phyloP scores from a whole-genome alignment of 495 filamentous ascomycete species.

The Penicillium silybi region DNA sequence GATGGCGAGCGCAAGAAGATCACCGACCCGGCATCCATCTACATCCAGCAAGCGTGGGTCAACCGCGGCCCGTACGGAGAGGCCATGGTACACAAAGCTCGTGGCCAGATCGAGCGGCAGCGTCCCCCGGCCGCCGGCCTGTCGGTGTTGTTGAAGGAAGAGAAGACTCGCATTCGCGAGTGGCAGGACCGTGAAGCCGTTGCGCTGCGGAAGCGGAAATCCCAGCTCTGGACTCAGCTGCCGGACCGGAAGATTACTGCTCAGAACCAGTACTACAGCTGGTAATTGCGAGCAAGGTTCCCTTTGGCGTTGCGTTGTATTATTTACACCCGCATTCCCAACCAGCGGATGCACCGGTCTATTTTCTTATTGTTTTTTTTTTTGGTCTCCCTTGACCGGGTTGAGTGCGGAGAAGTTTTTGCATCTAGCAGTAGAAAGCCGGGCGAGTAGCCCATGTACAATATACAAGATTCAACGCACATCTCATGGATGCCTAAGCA shows the following conservation, averaged over 20 bases:
- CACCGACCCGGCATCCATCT: constrained; percentile 67
- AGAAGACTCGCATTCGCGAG: constrained; percentile 77
- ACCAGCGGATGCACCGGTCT: constrained; percentile 10
- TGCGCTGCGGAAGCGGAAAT: constrained; percentile 59
- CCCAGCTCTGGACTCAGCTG: constrained; percentile 78
- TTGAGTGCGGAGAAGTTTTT: constrained; percentile 13
- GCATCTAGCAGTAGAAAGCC: constrained; percentile 25
- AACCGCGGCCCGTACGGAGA: constrained; percentile 61
- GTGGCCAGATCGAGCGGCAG: constrained; percentile 60
- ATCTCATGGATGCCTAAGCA: constrained; percentile 7
- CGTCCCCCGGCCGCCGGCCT: constrained; percentile 68
- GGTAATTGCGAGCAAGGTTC: constrained; percentile 49
- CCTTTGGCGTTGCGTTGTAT: constrained; percentile 25
- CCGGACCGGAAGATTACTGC: constrained; percentile 60
- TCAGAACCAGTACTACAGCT: constrained; percentile 84
- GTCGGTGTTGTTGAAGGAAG: constrained; percentile 85
- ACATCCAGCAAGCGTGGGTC: constrained; percentile 89
- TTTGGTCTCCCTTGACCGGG: constrained; percentile 6
- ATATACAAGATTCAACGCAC: constrained; percentile 19
- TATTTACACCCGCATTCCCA: constrained; percentile 22
- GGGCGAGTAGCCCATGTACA: constrained; percentile 26
- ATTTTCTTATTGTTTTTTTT: constrained; percentile 7
- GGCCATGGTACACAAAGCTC: constrained; percentile 60
- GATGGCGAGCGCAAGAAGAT: constrained; percentile 54
- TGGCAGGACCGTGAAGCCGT: constrained; percentile 72